Evolutionary conservation across 495 filamentous ascomycete species (phyloP).

Genomic region (Trypethelium eluteriae): DNA sequence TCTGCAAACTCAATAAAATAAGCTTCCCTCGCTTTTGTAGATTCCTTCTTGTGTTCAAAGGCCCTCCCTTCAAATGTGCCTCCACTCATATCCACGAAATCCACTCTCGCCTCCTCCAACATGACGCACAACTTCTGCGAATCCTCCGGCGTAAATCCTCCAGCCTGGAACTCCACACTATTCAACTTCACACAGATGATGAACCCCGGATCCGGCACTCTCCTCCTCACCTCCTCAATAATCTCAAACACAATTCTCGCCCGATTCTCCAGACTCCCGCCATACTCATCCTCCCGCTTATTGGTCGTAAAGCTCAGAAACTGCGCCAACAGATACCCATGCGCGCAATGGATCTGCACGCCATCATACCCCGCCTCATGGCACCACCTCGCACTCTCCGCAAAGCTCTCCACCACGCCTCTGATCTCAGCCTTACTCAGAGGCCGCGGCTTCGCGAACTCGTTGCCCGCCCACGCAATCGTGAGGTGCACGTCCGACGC

Average conservation of each 20-base stretch:
- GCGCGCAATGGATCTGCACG: constrained; percentile 30
- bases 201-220: constrained; percentile 37
- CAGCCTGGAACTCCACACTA: constrained; percentile 57
- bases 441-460: constrained; percentile 23
- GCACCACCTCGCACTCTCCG: constrained; percentile 21
- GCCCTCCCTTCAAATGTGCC: constrained; percentile 55
- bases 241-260: constrained; percentile 32
- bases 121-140: constrained; percentile 45
- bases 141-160: constrained; percentile 51
- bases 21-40: constrained; percentile 50
- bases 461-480: constrained; percentile 26
- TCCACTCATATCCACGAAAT: constrained; percentile 58
- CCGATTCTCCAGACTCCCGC: constrained; percentile 31
- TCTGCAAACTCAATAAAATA: constrained; percentile 63
- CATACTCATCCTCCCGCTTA: constrained; percentile 33
- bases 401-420: constrained; percentile 24
- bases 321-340: constrained; percentile 35
- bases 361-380: constrained; percentile 27
- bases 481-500: constrained; percentile 27
- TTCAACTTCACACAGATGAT: constrained; percentile 61
- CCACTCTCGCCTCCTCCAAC: constrained; percentile 49
- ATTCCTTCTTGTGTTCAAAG: constrained; percentile 47
- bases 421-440: constrained; percentile 21
- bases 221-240: constrained; percentile 25
- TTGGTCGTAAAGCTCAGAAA: constrained; percentile 34